A percentile compares a stretch with the other conserved stretches of the same genome.
These are phyloP conservation scores for Rhizopogon vinicolor DNA, from an alignment of 768 basidiomycete genomes.

Conservation along the genomic window DNA sequence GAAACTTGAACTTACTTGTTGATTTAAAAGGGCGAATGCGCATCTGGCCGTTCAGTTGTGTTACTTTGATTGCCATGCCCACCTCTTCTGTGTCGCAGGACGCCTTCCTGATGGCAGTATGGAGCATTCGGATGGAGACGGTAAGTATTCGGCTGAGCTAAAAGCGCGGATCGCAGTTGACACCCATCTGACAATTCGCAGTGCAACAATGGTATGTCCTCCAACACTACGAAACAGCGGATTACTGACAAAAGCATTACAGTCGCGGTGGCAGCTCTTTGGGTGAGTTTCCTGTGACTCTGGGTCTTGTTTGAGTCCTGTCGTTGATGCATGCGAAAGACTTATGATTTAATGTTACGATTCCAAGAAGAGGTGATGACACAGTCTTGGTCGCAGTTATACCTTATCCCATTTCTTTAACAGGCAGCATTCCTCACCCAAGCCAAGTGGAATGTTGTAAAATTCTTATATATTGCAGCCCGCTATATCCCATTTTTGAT, in stretches of 20 bases:
- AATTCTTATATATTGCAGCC: background rate
- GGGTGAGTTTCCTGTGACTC: background rate
- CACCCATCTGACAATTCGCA: background rate
- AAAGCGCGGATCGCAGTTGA: background rate
- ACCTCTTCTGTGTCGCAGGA: background rate
- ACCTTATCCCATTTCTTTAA: background rate
- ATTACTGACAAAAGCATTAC: background rate
- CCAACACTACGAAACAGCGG: background rate
- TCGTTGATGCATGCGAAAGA: background rate
- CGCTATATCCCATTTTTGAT: background rate
- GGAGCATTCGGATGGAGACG: background rate
- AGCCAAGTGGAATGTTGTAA: background rate
- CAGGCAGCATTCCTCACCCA: background rate
- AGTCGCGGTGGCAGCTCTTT: background rate
- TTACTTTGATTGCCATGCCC: background rate
- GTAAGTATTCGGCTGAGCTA: background rate
- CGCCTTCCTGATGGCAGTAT: background rate
- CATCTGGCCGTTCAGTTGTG: background rate
- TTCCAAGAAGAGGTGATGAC: background rate
- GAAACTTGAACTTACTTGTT: background rate
- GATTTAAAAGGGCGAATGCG: background rate
- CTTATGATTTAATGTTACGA: background rate
- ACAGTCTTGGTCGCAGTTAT: background rate
- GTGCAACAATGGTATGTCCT: background rate
- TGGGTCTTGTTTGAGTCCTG: conserved; percentile 18